These are phyloP conservation scores for Peterozyma xylosa DNA, from an alignment of 805 yeast genomes.

Conservation along the genomic window DNA sequence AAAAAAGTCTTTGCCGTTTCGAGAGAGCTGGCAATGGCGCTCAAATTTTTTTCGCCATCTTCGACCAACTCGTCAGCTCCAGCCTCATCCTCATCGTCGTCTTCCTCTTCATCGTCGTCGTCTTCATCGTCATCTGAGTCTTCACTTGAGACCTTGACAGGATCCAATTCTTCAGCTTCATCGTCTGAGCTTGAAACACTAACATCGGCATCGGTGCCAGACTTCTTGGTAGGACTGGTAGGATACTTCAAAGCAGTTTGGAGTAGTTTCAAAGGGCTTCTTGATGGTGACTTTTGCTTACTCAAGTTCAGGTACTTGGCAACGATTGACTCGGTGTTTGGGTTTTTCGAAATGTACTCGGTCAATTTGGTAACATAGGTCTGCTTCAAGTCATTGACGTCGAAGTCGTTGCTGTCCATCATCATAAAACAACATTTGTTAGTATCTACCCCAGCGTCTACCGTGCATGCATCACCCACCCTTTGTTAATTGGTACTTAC, in stretches of 20 bases:
- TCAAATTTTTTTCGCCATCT: neutral
- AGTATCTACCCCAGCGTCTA: too few species aligned
- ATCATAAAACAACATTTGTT: too few species aligned
- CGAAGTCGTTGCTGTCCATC: slow-evolving; percentile 6
- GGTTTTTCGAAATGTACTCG: slow-evolving; percentile 2
- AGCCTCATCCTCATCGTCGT: neutral
- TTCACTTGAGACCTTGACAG: too few species aligned
- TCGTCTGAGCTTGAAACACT: slow-evolving; percentile 29
- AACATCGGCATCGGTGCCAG: neutral
- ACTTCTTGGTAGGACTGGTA: neutral
- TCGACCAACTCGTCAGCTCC: slow-evolving; percentile 15
- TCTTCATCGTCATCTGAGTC: slow-evolving; percentile 7
- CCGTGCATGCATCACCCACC: too few species aligned
- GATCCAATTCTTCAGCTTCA: slow-evolving; percentile 29
- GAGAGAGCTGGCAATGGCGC: too few species aligned
- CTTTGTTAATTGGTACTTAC: neutral
- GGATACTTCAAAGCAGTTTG: neutral
- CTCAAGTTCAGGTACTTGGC: slow-evolving; percentile 2
- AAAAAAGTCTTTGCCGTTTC: neutral
- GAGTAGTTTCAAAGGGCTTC: neutral
- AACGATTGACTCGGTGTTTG: slow-evolving; percentile 1
- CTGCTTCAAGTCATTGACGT: slow-evolving; percentile 8
- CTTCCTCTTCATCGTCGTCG: slow-evolving; percentile 6
- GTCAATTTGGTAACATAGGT: slow-evolving; percentile 7
- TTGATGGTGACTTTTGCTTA: neutral